Evolutionary conservation across 2,329 filamentous ascomycete species (phyloP).

Genomic region (Pseudocercospora musae): DNA sequence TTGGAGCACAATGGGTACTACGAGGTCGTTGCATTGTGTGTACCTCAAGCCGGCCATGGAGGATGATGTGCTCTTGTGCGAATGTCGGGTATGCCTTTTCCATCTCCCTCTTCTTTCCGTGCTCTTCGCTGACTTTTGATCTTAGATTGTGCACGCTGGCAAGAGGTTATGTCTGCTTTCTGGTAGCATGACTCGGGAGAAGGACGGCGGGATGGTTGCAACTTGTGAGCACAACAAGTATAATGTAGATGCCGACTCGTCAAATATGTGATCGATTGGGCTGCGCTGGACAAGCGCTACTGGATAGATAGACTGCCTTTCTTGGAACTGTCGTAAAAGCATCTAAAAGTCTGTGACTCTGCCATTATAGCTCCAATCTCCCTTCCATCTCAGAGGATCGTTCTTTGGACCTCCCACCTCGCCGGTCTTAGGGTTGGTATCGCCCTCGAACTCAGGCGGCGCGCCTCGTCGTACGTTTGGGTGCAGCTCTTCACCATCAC

Average conservation of each 20-base stretch:
- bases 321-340: not conserved
- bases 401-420: conserved; percentile 97
- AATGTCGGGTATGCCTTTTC: conserved; percentile 23
- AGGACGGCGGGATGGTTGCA: conserved; percentile 23
- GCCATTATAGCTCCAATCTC: conserved; percentile 93
- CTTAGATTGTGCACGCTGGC: conserved; percentile 26
- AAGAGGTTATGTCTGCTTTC: conserved; percentile 24
- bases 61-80: conserved; percentile 21
- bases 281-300: not conserved
- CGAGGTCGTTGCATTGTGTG: conserved; percentile 22
- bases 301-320: not conserved
- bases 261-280: conserved; percentile 10
- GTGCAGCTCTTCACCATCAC: conserved; percentile 63
- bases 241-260: conserved; percentile 24
- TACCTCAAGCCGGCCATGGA: conserved; percentile 26
- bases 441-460: conserved; percentile 87
- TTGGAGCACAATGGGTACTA: conserved; percentile 27
- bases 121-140: not conserved
- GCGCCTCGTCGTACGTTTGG: conserved; percentile 72
- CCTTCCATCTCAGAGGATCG: conserved; percentile 87
- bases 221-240: conserved; percentile 30
- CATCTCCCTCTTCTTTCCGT: not conserved
- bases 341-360: conserved; percentile 82
- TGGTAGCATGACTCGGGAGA: conserved; percentile 25
- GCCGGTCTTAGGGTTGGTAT: conserved; percentile 87